Base-by-base conservation (phyloP, 202 grass and related monocot genomes). In the Panicum virgatum region DNA sequence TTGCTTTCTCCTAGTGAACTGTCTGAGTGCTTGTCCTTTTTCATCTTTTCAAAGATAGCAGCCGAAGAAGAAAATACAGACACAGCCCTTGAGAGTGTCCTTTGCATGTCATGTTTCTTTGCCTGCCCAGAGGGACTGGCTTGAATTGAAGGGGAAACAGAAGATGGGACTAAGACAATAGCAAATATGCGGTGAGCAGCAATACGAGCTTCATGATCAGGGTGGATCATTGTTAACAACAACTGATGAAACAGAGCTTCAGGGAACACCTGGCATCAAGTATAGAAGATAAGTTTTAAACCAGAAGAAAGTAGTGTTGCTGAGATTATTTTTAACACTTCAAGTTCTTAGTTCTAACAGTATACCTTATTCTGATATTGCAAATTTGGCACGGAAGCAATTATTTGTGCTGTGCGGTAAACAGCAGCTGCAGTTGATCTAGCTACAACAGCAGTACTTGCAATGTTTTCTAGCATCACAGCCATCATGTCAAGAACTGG, bases 401-500 rank as follows among this genome's bases (percentile, higher is more conserved):
- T 99, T 91, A 99, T 99, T 80, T 99, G 96, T 82, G 96, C 96
- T 43, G 91, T 96, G 26, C 96, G 93, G 86, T 96, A 99, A 58
- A 99, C 91, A 48, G 91, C 93, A 38, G 90, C 88, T 66, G 94
- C 92, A 79, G 96, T 99, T 90, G 96, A 92, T 87, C 86, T 89
- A 76, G 93, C 91, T 62, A 96, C 82, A 74, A 90, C 59, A 76
- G 90, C 51, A 86, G 88, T 94, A 64, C 82, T 73, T 27, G 93
- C 88, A 74, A 99, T 92, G 53, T 92, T 99, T 79, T 99, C 96
- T 81, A 99, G 78, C 93, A 96, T 99, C 45, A 96, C 91, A 25
- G 89, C 87, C 96, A 99, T 99, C 93, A 99, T 96, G 78, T 99
- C 92, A 88, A 99, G 96, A 78, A 99, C 91, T 88, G 96, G 96